Conservation (phyloP, 2,329 filamentous ascomycete genomes). For the Sclerotinia subarctica region DNA sequence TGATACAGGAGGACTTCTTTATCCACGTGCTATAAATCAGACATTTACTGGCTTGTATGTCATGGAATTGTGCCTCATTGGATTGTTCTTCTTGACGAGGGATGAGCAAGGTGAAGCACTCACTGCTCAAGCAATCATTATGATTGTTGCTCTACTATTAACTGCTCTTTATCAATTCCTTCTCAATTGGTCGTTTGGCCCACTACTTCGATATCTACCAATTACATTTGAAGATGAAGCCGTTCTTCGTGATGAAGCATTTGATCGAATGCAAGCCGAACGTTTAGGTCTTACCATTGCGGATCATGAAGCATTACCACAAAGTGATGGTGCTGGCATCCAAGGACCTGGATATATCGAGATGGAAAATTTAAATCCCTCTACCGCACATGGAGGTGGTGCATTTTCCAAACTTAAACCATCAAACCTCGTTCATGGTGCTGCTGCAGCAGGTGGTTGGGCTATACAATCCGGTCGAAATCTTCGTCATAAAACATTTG, state of each 20-base stretch:
- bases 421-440: constrained; percentile 31
- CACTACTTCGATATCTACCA: constrained; percentile 82
- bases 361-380: constrained; percentile 46
- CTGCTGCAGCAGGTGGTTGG: constrained; percentile 31
- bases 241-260: constrained; percentile 83
- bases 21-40: constrained; percentile 90
- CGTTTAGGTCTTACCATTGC: constrained; percentile 62
- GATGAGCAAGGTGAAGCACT: constrained; percentile 54
- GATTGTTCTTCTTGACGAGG: constrained; percentile 77
- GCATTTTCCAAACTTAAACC: constrained; percentile 35
- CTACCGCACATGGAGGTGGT: constrained; percentile 24
- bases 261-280: constrained; percentile 71
- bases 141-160: constrained; percentile 70
- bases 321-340: constrained; percentile 33
- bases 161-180: constrained; percentile 77
- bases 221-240: constrained; percentile 97
- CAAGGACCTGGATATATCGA: constrained; percentile 39
- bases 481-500: constrained; percentile 43
- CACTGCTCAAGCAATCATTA: constrained; percentile 74
- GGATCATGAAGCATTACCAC: constrained; percentile 40
- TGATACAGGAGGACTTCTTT: constrained; percentile 90
- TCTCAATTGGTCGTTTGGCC: constrained; percentile 78
- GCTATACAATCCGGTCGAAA: constrained; percentile 32
- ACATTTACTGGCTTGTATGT: constrained; percentile 93
- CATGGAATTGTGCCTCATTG: constrained; percentile 87